Evolutionary conservation across 495 filamentous ascomycete species (phyloP).

Genomic region (Aspergillus ellipticus): DNA sequence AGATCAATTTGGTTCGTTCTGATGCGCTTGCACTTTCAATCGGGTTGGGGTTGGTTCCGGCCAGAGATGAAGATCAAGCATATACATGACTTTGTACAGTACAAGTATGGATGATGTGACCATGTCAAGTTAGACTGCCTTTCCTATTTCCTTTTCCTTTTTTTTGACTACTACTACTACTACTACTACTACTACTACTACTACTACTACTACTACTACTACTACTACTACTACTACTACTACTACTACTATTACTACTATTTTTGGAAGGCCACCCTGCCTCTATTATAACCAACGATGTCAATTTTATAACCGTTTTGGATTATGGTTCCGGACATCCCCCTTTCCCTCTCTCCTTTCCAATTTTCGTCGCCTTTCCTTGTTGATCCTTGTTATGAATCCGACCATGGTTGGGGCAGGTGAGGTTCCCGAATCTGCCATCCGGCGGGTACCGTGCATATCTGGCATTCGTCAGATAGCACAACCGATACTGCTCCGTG

Average conservation of each 20-base stretch:
- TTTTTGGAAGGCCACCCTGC: background rate
- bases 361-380: background rate
- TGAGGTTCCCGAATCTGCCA: constrained; percentile 3
- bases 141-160: constrained; percentile 10
- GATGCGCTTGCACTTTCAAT: background rate
- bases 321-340: background rate
- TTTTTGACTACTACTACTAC: background rate
- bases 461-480: constrained; percentile 1
- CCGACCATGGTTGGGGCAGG: constrained; percentile 1
- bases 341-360: background rate
- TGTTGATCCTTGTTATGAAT: background rate
- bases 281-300: too few species aligned
- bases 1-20: constrained; percentile 3
- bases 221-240: background rate
- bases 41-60: background rate
- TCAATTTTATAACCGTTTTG: too few species aligned
- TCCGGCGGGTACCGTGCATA: constrained; percentile 3
- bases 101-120: constrained; percentile 20
- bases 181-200: background rate
- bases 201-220: background rate
- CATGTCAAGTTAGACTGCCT: constrained; percentile 15
- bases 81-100: constrained; percentile 16
- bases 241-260: background rate
- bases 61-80: constrained; percentile 4
- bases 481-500: background rate